phyloP scores from a whole-genome alignment of 805 yeast species.

The Nakazawaea ishiwadae region DNA sequence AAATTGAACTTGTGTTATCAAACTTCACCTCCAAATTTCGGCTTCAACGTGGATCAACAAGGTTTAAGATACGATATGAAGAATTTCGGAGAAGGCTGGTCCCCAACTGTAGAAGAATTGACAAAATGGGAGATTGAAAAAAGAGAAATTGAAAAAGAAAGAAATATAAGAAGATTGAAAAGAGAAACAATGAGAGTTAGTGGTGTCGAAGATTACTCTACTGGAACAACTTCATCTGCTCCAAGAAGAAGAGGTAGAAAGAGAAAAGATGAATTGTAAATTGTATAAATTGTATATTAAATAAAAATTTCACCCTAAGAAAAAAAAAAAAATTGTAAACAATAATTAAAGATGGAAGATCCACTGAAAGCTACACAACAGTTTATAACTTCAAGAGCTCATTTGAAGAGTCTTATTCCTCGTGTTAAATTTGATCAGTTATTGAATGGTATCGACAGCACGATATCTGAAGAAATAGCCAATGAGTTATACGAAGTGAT shows the following conservation, averaged over 20 bases:
- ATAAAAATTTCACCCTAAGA: no score
- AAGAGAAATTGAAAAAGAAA: constrained; percentile 90
- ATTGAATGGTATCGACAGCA: neutral
- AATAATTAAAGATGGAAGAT: neutral
- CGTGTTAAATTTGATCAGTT: constrained; percentile 5
- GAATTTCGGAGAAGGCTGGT: constrained; percentile 78
- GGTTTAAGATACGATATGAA: constrained; percentile 71
- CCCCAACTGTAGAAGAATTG: constrained; percentile 80
- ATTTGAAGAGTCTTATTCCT: constrained; percentile 8
- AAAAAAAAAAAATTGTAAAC: neutral
- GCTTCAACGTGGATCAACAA: constrained; percentile 19
- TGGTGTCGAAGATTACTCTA: constrained; percentile 35
- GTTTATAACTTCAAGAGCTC: constrained; percentile 10
- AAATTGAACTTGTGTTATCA: constrained; percentile 28
- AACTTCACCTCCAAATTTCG: constrained; percentile 17
- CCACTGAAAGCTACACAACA: no score
- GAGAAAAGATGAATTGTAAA: constrained; percentile 26
- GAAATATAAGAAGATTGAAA: constrained; percentile 86
- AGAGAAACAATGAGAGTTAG: constrained; percentile 81
- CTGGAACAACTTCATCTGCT: constrained; percentile 2
- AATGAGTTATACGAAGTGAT: constrained; percentile 4
- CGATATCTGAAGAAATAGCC: neutral
- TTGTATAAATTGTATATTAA: neutral
- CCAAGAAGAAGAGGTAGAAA: constrained; percentile 25
- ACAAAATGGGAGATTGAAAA: constrained; percentile 92